Evolutionary conservation across 2,329 filamentous ascomycete species (phyloP).

Genomic region (Claviceps pazoutovae): DNA sequence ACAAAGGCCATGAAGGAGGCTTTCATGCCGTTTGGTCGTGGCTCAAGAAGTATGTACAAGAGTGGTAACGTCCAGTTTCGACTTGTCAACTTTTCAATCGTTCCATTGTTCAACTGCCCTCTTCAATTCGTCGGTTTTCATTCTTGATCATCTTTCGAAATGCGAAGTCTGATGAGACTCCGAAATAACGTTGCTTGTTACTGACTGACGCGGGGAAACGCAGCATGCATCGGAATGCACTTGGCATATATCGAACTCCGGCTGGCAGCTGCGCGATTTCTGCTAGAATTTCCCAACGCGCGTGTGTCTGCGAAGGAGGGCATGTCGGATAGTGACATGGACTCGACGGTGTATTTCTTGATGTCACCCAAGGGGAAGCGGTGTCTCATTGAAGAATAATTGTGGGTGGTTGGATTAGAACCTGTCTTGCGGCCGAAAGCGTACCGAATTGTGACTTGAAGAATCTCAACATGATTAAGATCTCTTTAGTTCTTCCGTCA

Average conservation of each 20-base stretch:
- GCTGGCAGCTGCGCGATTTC: conserved; percentile 36
- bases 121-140: too few species aligned
- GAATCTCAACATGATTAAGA: too few species aligned
- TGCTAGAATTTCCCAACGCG: conserved; percentile 28
- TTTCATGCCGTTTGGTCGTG: conserved; percentile 39
- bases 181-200: too few species aligned
- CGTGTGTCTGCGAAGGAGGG: conserved; percentile 18
- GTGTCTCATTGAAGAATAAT: conserved; percentile 15
- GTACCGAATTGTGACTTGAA: too few species aligned
- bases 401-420: background rate
- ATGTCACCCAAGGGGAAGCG: conserved; percentile 17
- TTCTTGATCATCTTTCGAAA: too few species aligned
- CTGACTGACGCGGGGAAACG: background rate
- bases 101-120: too few species aligned
- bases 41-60: conserved; percentile 26
- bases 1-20: conserved; percentile 30
- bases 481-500: too few species aligned
- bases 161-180: too few species aligned
- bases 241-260: conserved; percentile 27
- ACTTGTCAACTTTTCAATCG: too few species aligned
- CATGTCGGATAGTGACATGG: conserved; percentile 24
- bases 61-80: background rate
- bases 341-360: conserved; percentile 19
- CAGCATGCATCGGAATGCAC: conserved; percentile 33
- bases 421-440: too few species aligned